Percentiles rank a stretch among this genome's conserved stretches.
These are phyloP conservation scores for Arthroderma sp. DNA, from an alignment of 2,329 filamentous ascomycete species.

Conservation along the genomic window DNA sequence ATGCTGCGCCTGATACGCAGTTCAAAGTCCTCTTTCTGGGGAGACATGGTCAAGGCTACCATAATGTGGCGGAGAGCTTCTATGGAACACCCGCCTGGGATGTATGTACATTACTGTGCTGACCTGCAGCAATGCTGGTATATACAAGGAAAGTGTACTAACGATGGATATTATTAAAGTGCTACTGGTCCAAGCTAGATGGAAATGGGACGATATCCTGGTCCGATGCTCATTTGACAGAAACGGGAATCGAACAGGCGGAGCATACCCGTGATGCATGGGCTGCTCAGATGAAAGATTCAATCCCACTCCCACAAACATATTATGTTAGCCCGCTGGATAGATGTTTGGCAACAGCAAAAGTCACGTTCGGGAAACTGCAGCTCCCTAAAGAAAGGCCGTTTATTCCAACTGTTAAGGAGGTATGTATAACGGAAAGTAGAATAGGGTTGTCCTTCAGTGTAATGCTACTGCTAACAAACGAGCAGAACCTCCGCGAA, in stretches of 20 bases:
- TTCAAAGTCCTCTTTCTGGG: constrained; percentile 48
- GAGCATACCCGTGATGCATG: constrained; percentile 33
- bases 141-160: neutral
- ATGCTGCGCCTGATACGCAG: constrained; percentile 23
- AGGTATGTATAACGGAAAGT: constrained; percentile 22
- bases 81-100: constrained; percentile 50
- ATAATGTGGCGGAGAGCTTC: constrained; percentile 47
- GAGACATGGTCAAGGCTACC: constrained; percentile 47
- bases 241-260: constrained; percentile 40
- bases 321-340: constrained; percentile 47
- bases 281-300: constrained; percentile 31
- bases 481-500: constrained; percentile 38
- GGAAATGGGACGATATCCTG: constrained; percentile 43
- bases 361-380: constrained; percentile 39
- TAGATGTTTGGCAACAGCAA: constrained; percentile 45
- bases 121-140: too few relatives aligned
- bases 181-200: constrained; percentile 46
- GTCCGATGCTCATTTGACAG: constrained; percentile 47
- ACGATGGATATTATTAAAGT: constrained; percentile 18
- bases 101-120: constrained; percentile 22
- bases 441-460: neutral
- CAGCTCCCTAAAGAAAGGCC: constrained; percentile 31
- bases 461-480: neutral
- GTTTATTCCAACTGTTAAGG: constrained; percentile 45
- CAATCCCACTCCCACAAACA: constrained; percentile 40